Evolutionary conservation across 495 filamentous ascomycete genomes (phyloP), one percentile per base, ranked within the genome.

Genomic region (Neurospora sp.): DNA sequence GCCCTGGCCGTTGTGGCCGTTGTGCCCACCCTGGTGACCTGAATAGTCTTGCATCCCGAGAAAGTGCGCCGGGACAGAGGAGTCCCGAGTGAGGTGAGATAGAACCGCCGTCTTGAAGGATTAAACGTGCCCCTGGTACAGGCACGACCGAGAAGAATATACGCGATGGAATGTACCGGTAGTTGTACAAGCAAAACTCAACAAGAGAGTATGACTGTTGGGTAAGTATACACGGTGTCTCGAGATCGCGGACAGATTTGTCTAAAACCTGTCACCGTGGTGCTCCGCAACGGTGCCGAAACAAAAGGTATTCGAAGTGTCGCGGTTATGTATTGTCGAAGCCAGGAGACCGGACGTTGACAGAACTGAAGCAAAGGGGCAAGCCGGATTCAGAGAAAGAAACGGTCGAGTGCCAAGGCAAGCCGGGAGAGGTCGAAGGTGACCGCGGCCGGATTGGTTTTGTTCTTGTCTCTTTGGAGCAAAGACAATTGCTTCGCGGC

Each of bases 11-110:
- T 81, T 83, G 80, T 89, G 84, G 81, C 84, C 82, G 75, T 81
- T 83, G 80, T 89, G 84, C 78, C 85, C 86, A 81, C 85, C 86
- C 78, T 89, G 85, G 70, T 85, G 81, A 79, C 85, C 86, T 81
- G 93, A 89, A 82, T 89, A 88, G 80, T 91, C 89, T 89, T 96
- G 93, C 94, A 97, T 97, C 85, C 89, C 91, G 85, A 93, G 88
- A 81, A 91, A 87, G 86, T 92, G 90, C 82, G 90, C 88, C 80
- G 90, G 89, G 90, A 91, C 88, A 85, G 91, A 86, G 81, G 83
- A 88, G 90, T 93, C 92, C 91, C 89, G 86, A 82, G 85, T 81
- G 78, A 85, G 83, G 81, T 88, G 87, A 78, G 89, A 89, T 85
- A 91, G 82, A 77, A 90, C 87, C 84, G 89, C 90, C 90, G 90